These are phyloP conservation scores for Coelastrella sp. DNA, from an alignment of 139 green algal genomes.

Conservation along the genomic window DNA sequence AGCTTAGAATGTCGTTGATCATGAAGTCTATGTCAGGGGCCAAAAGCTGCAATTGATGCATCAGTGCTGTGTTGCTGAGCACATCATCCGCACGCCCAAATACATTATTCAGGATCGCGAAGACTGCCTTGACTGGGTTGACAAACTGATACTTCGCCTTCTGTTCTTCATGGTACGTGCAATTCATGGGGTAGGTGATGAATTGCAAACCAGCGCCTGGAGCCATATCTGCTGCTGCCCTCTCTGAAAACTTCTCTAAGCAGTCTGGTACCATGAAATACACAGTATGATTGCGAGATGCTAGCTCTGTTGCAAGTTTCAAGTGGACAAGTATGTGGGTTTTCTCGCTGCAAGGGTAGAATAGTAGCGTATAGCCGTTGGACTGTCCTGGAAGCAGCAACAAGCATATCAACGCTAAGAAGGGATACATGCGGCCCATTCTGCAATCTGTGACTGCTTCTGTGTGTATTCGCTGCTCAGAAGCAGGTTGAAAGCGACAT, in stretches of 20 bases:
- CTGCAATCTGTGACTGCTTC: no score
- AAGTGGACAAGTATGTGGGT: constrained; percentile 52
- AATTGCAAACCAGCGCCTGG: background rate
- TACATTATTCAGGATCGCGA: constrained; percentile 7
- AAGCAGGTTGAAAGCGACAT: no score
- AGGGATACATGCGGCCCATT: no score
- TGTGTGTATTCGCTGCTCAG: no score
- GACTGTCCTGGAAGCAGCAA: constrained; percentile 6
- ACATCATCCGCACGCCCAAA: constrained; percentile 21
- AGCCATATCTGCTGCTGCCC: background rate
- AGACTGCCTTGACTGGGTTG: background rate
- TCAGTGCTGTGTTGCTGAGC: constrained; percentile 36
- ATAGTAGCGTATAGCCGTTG: constrained; percentile 34
- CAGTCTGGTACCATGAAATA: constrained; percentile 41
- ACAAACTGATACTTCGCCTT: constrained; percentile 10
- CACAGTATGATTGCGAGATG: background rate
- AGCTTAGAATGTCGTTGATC: constrained; percentile 37
- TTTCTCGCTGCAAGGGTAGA: constrained; percentile 40
- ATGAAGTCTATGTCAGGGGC: constrained; percentile 41
- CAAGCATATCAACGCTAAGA: no score
- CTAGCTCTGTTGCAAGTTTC: constrained; percentile 39
- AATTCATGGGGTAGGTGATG: constrained; percentile 26
- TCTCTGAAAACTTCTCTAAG: constrained; percentile 28
- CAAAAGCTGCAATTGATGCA: constrained; percentile 21
- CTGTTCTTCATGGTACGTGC: constrained; percentile 27